These are phyloP conservation scores for Hippophae rhamnoides DNA, from an alignment of 306 rosid species.

Conservation along the genomic window DNA sequence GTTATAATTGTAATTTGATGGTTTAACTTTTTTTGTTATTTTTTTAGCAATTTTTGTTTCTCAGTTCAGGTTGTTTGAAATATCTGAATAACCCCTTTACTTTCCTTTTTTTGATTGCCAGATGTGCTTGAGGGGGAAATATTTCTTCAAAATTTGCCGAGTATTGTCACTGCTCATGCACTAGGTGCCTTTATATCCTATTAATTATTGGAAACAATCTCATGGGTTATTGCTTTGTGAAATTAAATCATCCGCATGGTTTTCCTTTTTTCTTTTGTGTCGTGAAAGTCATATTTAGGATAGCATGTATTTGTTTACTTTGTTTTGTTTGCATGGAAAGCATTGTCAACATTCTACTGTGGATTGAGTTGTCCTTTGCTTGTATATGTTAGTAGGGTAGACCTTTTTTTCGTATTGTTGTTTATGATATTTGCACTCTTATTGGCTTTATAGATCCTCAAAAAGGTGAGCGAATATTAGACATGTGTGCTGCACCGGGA, in stretches of 20 bases:
- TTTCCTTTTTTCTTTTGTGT: too few species aligned
- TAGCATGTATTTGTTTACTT: neutral
- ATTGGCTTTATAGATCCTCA: slow-evolving; percentile 58
- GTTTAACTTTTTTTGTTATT: neutral
- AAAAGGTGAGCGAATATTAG: slow-evolving; percentile 75
- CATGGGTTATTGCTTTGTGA: slow-evolving; percentile 2
- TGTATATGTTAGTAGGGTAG: too few species aligned
- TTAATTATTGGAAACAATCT: neutral
- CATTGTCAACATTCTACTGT: neutral
- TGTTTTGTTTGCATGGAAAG: neutral
- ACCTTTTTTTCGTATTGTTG: too few species aligned
- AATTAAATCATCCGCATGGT: too few species aligned
- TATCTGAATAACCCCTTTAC: slow-evolving; percentile 6
- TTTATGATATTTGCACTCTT: slow-evolving; percentile 1
- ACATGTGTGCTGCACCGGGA: slow-evolving; percentile 99
- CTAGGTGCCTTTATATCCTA: slow-evolving; percentile 43
- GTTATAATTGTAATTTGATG: neutral
- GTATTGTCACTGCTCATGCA: slow-evolving; percentile 84
- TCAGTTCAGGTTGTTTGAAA: slow-evolving; percentile 1
- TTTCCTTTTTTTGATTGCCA: slow-evolving; percentile 27
- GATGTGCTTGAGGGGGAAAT: slow-evolving; percentile 90
- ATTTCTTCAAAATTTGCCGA: slow-evolving; percentile 94
- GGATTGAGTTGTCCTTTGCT: too few species aligned
- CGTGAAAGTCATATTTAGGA: neutral
- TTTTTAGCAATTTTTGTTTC: neutral